Percentiles rank a stretch among this genome's conserved stretches.
These are phyloP conservation scores for Aspergillus kassunensis DNA, from an alignment of 495 filamentous ascomycete genomes.

Conservation along the genomic window DNA sequence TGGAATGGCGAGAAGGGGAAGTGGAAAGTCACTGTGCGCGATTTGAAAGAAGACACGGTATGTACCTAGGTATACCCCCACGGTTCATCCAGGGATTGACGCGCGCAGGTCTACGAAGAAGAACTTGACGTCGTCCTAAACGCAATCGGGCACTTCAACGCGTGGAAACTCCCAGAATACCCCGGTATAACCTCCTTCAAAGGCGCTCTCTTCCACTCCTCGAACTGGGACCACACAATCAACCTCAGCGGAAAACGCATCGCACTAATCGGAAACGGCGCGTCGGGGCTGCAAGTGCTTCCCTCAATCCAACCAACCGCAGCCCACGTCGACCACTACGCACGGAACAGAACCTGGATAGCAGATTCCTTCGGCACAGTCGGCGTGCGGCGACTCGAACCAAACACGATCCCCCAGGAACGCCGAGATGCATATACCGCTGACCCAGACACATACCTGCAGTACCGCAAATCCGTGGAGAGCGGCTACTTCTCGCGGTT, in stretches of 20 bases:
- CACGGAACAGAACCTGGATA: constrained; percentile 65
- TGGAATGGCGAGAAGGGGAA: constrained; percentile 50
- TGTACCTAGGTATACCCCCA: constrained; percentile 16
- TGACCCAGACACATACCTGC: constrained; percentile 45
- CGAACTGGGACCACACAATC: constrained; percentile 49
- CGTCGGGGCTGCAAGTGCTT: constrained; percentile 53
- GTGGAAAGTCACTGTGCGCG: constrained; percentile 47
- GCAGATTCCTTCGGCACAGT: constrained; percentile 50
- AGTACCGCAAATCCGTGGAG: constrained; percentile 50
- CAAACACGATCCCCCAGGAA: constrained; percentile 48
- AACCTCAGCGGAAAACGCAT: constrained; percentile 50
- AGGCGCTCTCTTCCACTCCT: constrained; percentile 50
- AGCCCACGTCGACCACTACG: constrained; percentile 59
- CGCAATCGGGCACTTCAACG: constrained; percentile 56
- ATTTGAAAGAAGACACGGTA: constrained; percentile 32
- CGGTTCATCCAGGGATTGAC: neutral
- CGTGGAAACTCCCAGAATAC: constrained; percentile 50
- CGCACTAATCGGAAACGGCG: constrained; percentile 60
- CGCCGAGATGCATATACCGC: constrained; percentile 43
- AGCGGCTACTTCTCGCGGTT: constrained; percentile 56
- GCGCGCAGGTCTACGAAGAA: constrained; percentile 44
- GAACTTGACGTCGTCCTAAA: constrained; percentile 56
- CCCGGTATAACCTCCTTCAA: constrained; percentile 46
- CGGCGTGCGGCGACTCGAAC: constrained; percentile 40
- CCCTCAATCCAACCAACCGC: constrained; percentile 55